These are phyloP conservation scores for Plasmodium vivax DNA, from an alignment of 169 alveolate species.

Conservation along the genomic window DNA sequence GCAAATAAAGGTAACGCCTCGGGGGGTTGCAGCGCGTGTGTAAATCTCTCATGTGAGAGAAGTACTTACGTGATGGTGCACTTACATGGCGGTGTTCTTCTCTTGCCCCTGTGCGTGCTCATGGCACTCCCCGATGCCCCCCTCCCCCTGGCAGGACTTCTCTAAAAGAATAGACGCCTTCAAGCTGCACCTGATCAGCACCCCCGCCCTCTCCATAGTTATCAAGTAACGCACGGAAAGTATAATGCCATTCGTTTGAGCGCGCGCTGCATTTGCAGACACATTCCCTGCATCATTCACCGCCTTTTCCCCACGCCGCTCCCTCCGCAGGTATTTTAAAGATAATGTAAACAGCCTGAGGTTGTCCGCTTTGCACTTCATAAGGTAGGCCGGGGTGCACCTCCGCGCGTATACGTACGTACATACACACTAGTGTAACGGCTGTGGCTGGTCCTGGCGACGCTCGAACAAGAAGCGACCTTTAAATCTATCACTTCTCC, in stretches of 20 bases:
- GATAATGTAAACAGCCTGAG: background rate
- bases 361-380: constrained; percentile 37
- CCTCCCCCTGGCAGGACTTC: background rate
- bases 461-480: background rate
- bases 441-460: background rate
- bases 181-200: background rate
- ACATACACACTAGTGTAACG: background rate
- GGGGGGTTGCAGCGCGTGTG: background rate
- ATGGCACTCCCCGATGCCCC: background rate
- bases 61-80: too few relatives aligned
- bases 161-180: background rate
- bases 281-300: background rate
- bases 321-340: background rate
- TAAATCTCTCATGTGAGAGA: background rate
- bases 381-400: constrained; percentile 12
- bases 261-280: background rate
- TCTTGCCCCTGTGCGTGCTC: background rate
- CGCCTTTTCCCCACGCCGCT: too few relatives aligned
- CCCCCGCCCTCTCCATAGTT: background rate
- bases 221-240: background rate
- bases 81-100: background rate
- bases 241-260: background rate
- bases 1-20: background rate
- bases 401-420: background rate
- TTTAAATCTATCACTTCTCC: too few relatives aligned